Evolutionary conservation across 2,329 filamentous ascomycete genomes (phyloP), one percentile per base, ranked within the genome.

Genomic region (Calonectria leucothoes): DNA sequence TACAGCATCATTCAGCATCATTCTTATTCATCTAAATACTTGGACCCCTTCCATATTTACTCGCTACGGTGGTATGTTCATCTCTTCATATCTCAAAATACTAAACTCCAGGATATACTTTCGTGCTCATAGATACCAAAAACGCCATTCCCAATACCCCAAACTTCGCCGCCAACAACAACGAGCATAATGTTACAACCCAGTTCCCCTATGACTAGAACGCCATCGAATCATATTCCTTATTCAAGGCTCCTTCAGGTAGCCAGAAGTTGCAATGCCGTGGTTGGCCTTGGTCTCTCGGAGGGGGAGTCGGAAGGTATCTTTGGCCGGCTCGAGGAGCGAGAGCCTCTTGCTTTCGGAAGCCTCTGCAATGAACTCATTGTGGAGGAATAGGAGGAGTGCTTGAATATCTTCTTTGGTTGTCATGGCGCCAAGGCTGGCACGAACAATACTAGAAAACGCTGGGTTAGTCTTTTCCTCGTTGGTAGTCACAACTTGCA

Each of bases 401-500:
- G 81, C 79, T 25, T 90, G 86, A 17, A 92, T 86, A 74, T 93
- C 91, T 4, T 84, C 81, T 25, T 86, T 80, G 2, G 89, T 92
- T 74, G 88, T 92, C 89, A 91, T 91, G 15, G 91, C 90, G 0
- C 92, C 91, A 2, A 93, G 83, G 72, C 90, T 92, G 7, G 88
- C 89, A 25, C 92, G 86, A 8, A 92, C 89, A 52, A 93, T 90
- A 0, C 91, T 88, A 73, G 15, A 29, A 17, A 45, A 20, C 5
- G 10, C 14, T 5, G 35, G 14, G 63, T 80, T 27, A 78, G 75
- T 15, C 57, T n/a, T 39, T n/a, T 59, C 20, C 33, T 31, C 27
- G 20, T 7, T 23, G 55, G 12, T 6, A 23, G 25, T 33, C 7
- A 39, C 15, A 6, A 51, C 7, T 10, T 14, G 14, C 2, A 31